phyloP scores from a whole-genome alignment of 78 protist genomes.

The Cyanophora paradoxa region DNA sequence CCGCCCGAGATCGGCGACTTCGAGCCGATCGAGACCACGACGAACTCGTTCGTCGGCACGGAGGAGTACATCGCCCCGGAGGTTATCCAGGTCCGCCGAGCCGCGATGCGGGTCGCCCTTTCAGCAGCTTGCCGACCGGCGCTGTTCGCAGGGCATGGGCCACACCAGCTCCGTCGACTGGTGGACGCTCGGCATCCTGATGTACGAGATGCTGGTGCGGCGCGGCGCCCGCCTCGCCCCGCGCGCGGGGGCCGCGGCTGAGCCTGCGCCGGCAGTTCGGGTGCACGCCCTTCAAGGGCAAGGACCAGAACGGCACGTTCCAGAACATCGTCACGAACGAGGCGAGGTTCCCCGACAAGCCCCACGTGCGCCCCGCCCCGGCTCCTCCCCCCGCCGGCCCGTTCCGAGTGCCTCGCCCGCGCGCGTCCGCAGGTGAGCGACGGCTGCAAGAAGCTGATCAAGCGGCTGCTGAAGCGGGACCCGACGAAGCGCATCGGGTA shows the following conservation, averaged over 20 bases:
- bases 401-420: not conserved
- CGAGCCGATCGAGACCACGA: constrained; percentile 1
- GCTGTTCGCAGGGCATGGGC: too few species aligned
- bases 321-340: not conserved
- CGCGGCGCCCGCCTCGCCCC: too few species aligned
- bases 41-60: constrained; percentile 72
- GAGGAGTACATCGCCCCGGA: too few species aligned
- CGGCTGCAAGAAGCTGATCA: not conserved
- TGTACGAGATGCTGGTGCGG: constrained; percentile 16
- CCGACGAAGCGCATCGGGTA: constrained; percentile 18
- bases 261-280: constrained; percentile 1
- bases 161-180: constrained; percentile 15
- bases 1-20: not conserved
- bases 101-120: too few species aligned
- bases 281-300: not conserved
- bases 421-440: not conserved
- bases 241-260: too few species aligned
- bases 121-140: too few species aligned
- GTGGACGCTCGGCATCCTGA: constrained; percentile 23
- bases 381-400: not conserved
- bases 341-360: not conserved
- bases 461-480: constrained; percentile 1
- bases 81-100: too few species aligned
- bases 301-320: not conserved
- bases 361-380: not conserved